Evolutionary conservation across 2,329 filamentous ascomycete genomes (phyloP).

Genomic region (Blastomyces emzantsi): DNA sequence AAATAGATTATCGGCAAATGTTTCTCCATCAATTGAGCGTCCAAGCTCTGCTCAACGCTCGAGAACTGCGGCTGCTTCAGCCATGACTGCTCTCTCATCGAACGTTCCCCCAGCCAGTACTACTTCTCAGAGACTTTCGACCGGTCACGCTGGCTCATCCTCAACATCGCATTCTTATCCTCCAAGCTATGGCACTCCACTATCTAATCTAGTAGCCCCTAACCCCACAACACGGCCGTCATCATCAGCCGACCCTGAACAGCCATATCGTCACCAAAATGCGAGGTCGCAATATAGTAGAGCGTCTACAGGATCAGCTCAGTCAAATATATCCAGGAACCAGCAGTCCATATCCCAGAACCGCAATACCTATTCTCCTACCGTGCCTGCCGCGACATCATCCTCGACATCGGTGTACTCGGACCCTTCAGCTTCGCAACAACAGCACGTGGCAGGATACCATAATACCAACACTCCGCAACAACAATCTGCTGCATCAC

Average conservation of each 20-base stretch:
- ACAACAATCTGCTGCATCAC: background rate
- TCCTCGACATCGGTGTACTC: background rate
- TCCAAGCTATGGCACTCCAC: background rate
- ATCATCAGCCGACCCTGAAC: background rate
- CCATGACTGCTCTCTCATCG: constrained; percentile 16
- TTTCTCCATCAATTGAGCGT: constrained; percentile 6
- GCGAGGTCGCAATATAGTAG: constrained; percentile 10
- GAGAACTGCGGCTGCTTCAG: constrained; percentile 14
- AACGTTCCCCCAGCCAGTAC: constrained; percentile 4
- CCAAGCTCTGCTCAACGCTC: constrained; percentile 13
- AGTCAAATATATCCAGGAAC: background rate
- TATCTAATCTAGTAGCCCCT: background rate
- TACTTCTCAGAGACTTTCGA: constrained; percentile 4
- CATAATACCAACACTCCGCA: background rate
- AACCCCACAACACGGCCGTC: background rate
- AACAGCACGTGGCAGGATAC: background rate
- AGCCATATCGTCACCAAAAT: background rate
- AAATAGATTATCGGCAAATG: background rate
- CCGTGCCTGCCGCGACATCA: background rate
- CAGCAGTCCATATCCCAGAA: background rate
- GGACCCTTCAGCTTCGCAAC: background rate
- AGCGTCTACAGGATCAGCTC: constrained; percentile 6
- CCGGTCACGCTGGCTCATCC: background rate
- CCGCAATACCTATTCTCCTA: background rate
- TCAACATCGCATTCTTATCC: constrained; percentile 4